phyloP scores from a whole-genome alignment of 176 grass and related monocot genomes.

The barley (Hordeum vulgare) region MorexV3_pseudomolecules_assembly NC_058523.1:523440467-523440966 shows the following conservation, averaged over 20 bases:
- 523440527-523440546: slow-evolving; percentile 4
- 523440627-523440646: slow-evolving; percentile 50
- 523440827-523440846: background rate
- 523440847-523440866: background rate
- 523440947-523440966: slow-evolving; percentile 22
- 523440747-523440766: slow-evolving; percentile 2
- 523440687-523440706: background rate
- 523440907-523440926: slow-evolving; percentile 21
- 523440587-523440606: slow-evolving; percentile 42
- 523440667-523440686: background rate
- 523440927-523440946: slow-evolving; percentile 47
- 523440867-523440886: slow-evolving; percentile 7
- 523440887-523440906: slow-evolving; percentile 17
- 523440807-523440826: background rate
- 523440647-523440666: slow-evolving; percentile 16
- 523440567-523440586: slow-evolving; percentile 27
- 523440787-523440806: slow-evolving; percentile 18
- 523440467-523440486: slow-evolving; percentile 33
- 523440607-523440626: slow-evolving; percentile 33
- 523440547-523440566: slow-evolving; percentile 33
- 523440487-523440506: slow-evolving; percentile 34
- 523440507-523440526: slow-evolving; percentile 20
- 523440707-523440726: slow-evolving; percentile 22
- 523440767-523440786: background rate
- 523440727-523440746: slow-evolving; percentile 23